phyloP scores from a whole-genome alignment of 2,329 filamentous ascomycete species.

The Cucurbitaria berberidis region DNA sequence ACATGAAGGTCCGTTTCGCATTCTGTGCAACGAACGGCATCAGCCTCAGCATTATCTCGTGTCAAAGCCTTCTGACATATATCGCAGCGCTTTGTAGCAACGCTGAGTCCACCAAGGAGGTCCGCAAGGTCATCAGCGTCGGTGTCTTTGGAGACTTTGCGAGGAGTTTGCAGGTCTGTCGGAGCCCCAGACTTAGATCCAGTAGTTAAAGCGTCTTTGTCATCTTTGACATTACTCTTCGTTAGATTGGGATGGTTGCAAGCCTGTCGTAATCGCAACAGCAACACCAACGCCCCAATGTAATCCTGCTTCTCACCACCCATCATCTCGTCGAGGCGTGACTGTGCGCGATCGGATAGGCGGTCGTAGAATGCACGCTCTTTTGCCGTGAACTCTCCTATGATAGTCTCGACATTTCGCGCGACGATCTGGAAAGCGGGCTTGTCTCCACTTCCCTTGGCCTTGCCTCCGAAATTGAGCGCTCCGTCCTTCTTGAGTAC shows the following conservation, averaged over 20 bases:
- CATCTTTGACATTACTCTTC: slow-evolving; percentile 81
- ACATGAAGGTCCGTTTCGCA: slow-evolving; percentile 77
- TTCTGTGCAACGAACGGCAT: slow-evolving; percentile 69
- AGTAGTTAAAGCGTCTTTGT: slow-evolving; percentile 81
- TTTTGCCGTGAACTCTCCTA: slow-evolving; percentile 76
- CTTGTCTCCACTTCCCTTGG: slow-evolving; percentile 60
- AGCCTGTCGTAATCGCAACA: slow-evolving; percentile 88
- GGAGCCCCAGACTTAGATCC: slow-evolving; percentile 57
- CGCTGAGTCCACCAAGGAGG: slow-evolving; percentile 82
- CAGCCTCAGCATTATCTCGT: slow-evolving; percentile 59
- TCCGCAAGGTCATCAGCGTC: slow-evolving; percentile 85
- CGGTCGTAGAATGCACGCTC: slow-evolving; percentile 87
- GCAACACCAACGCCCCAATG: slow-evolving; percentile 87
- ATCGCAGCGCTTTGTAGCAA: slow-evolving; percentile 79
- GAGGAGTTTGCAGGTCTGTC: slow-evolving; percentile 41
- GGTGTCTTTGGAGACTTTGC: slow-evolving; percentile 55
- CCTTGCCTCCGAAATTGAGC: slow-evolving; percentile 75
- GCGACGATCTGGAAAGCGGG: slow-evolving; percentile 89
- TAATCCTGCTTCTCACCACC: slow-evolving; percentile 80
- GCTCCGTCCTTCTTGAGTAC: slow-evolving; percentile 90
- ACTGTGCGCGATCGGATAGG: slow-evolving; percentile 82
- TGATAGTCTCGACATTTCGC: slow-evolving; percentile 82
- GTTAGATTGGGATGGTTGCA: slow-evolving; percentile 94
- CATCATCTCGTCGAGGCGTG: slow-evolving; percentile 89
- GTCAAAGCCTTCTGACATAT: slow-evolving; percentile 77